These are phyloP conservation scores for Ceratobasidium sp. DNA, from an alignment of 1,284 basidiomycete species.

Conservation along the genomic window DNA sequence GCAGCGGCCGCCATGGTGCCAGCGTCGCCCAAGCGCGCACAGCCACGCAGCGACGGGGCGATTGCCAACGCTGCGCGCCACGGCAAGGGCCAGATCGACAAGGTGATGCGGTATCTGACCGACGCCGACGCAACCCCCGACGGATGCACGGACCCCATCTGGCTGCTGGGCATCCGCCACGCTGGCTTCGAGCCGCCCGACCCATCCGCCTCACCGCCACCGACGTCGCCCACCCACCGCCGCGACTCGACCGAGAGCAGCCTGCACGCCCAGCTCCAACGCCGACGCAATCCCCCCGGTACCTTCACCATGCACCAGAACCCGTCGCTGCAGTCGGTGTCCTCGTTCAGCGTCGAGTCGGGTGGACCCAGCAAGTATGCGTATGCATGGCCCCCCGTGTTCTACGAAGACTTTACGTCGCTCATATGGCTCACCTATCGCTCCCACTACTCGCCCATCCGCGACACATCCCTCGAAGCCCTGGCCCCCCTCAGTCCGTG, in stretches of 20 bases:
- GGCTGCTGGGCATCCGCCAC: slow-evolving; percentile 82
- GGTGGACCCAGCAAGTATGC: slow-evolving; percentile 34
- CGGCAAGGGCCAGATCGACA: slow-evolving; percentile 75
- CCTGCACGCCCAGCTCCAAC: slow-evolving; percentile 50
- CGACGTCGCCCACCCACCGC: slow-evolving; percentile 37
- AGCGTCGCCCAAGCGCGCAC: slow-evolving; percentile 24
- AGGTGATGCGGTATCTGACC: slow-evolving; percentile 80
- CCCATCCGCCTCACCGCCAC: slow-evolving; percentile 44
- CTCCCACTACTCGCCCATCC: slow-evolving; percentile 84
- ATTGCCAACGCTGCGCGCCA: slow-evolving; percentile 67
- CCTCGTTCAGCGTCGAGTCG: slow-evolving; percentile 45
- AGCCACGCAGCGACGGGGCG: slow-evolving; percentile 46
- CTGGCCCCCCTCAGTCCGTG: slow-evolving; percentile 51
- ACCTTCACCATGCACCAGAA: slow-evolving; percentile 42
- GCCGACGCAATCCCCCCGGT: slow-evolving; percentile 46
- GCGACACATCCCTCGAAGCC: slow-evolving; percentile 67
- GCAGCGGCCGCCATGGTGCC: slow-evolving; percentile 26
- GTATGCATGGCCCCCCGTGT: slow-evolving; percentile 71
- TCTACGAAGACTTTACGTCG: slow-evolving; percentile 90
- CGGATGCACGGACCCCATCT: slow-evolving; percentile 78
- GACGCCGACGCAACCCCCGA: slow-evolving; percentile 85
- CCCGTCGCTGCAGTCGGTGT: slow-evolving; percentile 44
- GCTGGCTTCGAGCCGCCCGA: slow-evolving; percentile 67
- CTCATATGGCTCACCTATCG: slow-evolving; percentile 92
- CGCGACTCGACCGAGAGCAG: slow-evolving; percentile 46